These are phyloP conservation scores for Gossypium lobatum DNA, from an alignment of 441 rosid genomes.

Conservation along the genomic window DNA sequence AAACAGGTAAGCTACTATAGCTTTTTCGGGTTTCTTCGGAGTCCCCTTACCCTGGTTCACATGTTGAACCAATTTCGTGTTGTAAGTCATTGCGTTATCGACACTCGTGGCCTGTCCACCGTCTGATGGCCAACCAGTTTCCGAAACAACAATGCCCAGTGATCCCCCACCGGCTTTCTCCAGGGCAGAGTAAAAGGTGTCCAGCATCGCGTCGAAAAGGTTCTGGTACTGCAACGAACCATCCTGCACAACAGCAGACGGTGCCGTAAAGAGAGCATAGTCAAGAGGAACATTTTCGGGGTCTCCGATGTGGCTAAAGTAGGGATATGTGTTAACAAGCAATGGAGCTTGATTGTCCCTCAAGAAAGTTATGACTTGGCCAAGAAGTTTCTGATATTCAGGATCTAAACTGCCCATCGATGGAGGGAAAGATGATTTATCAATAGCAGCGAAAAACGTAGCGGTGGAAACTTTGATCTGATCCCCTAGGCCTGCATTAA, in stretches of 20 bases:
- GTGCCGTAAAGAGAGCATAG: neutral
- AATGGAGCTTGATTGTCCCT: neutral
- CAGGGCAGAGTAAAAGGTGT: neutral
- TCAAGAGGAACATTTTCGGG: neutral
- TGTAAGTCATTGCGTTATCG: constrained; percentile 4
- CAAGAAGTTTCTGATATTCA: neutral
- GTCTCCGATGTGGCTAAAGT: neutral
- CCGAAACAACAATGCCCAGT: constrained; percentile 8
- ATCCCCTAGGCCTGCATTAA: constrained; percentile 16
- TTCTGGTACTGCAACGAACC: neutral
- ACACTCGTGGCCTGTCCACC: neutral
- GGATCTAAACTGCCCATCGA: neutral
- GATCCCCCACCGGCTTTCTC: constrained; percentile 1
- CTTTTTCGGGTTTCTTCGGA: constrained; percentile 13
- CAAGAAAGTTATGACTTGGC: neutral
- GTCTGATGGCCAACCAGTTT: constrained; percentile 4
- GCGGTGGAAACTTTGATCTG: constrained; percentile 33
- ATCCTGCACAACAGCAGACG: neutral
- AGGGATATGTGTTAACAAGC: constrained; percentile 1
- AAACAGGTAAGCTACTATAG: constrained; percentile 51
- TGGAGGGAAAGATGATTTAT: constrained; percentile 19
- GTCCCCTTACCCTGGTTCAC: constrained; percentile 9
- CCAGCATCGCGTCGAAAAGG: constrained; percentile 9
- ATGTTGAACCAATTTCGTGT: constrained; percentile 4
- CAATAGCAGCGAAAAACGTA: constrained; percentile 11